Base-by-base conservation (phyloP, 805 yeast genomes). In the Metschnikowia shivogae region DNA sequence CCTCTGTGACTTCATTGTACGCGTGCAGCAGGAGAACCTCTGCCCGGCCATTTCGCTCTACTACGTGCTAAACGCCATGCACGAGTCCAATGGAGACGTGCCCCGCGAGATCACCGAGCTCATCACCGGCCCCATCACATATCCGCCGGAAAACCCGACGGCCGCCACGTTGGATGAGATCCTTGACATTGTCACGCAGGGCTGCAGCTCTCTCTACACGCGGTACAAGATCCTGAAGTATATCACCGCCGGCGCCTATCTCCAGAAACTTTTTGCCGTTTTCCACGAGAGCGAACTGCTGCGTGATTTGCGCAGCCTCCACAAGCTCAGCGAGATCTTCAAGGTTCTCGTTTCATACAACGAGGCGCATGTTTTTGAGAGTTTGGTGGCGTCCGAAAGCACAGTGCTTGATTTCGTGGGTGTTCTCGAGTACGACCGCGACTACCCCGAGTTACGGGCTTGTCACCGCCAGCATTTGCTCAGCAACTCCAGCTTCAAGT, bases 401-500 rank as follows among this genome's bases (percentile, higher is more conserved):
- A 66, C 62, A 33, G 58, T 68, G 8, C 37, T 61, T 55, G 85
- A 86, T 1, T 66, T 88, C 3, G 76, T 84, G 10, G 96, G 96
- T 1, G 84, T 89, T 10, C 65, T 92, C 38, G 99, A 93, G 62
- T 70, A 89, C 62, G 97, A 93, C 61, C 86, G 93, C 0, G 95
- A 87, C 45, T 88, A 77, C 56, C 96, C 97, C 1, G 73, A 73
- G 11, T 74, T 75, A 52, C 89, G 88, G 62, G 88, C 96, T 4
- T 84, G 87, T 54, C 88, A 87, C 65, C 70, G 97, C 42, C 79
- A 78, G 19, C 84, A 78, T 57, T 61, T 89, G 28, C 58, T 60
- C 3, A 75, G 81, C 49, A 79, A 80, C 37, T 65, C 82, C 6
- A 72, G 73, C 34, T 84, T 86, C 65, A 84, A 84, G 60, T 84